Conservation (phyloP, 2,329 filamentous ascomycete genomes). For the Thermothelomyces thermophilus region DNA sequence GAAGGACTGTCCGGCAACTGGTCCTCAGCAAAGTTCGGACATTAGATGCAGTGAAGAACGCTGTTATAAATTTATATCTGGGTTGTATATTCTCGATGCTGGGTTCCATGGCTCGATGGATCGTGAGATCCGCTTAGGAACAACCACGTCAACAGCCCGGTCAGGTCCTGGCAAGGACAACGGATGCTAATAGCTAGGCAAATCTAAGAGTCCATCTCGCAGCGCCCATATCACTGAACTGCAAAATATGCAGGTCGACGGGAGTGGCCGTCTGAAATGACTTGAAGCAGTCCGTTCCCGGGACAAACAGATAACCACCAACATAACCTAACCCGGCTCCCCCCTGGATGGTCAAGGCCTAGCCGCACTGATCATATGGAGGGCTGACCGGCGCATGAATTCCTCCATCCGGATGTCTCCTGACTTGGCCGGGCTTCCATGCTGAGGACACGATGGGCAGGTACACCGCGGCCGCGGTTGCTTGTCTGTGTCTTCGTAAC, state of each 20-base stretch:
- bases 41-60: neutral
- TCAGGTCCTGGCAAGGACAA: neutral
- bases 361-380: constrained; percentile 15
- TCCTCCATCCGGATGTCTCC: constrained; percentile 13
- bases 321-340: constrained; percentile 1
- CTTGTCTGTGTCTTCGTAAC: neutral
- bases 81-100: neutral
- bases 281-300: neutral
- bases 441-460: constrained; percentile 7
- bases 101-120: neutral
- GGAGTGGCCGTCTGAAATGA: constrained; percentile 1
- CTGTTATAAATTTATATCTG: constrained; percentile 6
- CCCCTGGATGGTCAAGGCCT: neutral
- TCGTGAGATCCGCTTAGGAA: neutral
- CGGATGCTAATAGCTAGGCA: constrained; percentile 1
- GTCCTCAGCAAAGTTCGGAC: too few species aligned
- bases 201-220: constrained; percentile 2
- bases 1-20: too few species aligned
- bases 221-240: constrained; percentile 9
- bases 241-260: constrained; percentile 4
- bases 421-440: neutral
- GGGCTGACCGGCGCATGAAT: constrained; percentile 18
- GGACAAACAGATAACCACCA: constrained; percentile 5
- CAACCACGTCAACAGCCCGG: neutral
- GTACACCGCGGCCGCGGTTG: constrained; percentile 1